A percentile compares a stretch with the other conserved stretches of the same genome.
phyloP scores from a whole-genome alignment of 768 basidiomycete species.

The Trametes punicea region DNA sequence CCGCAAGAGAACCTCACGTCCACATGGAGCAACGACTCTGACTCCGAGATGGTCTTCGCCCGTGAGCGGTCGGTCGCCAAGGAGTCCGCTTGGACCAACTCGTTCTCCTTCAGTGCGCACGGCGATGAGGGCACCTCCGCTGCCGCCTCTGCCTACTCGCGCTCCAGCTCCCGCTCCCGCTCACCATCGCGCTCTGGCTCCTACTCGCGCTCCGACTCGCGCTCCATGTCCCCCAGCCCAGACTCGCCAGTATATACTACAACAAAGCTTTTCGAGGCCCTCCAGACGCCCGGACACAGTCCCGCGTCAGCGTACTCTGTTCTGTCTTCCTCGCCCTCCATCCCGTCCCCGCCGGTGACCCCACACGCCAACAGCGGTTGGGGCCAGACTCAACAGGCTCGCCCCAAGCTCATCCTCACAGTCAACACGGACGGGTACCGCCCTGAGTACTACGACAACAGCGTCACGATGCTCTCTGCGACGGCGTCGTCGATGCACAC shows the following conservation, averaged over 20 bases:
- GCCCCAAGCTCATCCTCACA: conserved; percentile 38
- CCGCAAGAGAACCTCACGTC: conserved; percentile 22
- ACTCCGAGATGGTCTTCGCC: conserved; percentile 33
- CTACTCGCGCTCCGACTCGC: not conserved
- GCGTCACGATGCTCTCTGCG: conserved; percentile 41
- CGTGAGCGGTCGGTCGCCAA: conserved; percentile 18
- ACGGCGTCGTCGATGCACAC: conserved; percentile 71
- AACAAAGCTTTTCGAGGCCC: conserved; percentile 27
- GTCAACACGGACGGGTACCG: conserved; percentile 53
- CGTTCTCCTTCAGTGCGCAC: conserved; percentile 19
- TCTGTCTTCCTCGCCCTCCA: conserved; percentile 36
- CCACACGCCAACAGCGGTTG: conserved; percentile 39
- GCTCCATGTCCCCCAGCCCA: conserved; percentile 24
- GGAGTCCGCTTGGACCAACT: conserved; percentile 20
- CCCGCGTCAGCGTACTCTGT: conserved; percentile 49
- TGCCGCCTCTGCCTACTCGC: conserved; percentile 11
- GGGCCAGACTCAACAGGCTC: conserved; percentile 11
- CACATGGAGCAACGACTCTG: conserved; percentile 26
- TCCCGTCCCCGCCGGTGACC: conserved; percentile 52
- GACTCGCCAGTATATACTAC: conserved; percentile 26
- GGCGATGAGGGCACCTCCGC: conserved; percentile 4
- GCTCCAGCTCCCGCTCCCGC: conserved; percentile 2
- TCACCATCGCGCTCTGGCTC: not conserved
- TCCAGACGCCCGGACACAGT: conserved; percentile 22
- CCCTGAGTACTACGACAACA: conserved; percentile 45